Conservation (phyloP, 805 yeast genomes). For the Teunomyces atbi region DNA sequence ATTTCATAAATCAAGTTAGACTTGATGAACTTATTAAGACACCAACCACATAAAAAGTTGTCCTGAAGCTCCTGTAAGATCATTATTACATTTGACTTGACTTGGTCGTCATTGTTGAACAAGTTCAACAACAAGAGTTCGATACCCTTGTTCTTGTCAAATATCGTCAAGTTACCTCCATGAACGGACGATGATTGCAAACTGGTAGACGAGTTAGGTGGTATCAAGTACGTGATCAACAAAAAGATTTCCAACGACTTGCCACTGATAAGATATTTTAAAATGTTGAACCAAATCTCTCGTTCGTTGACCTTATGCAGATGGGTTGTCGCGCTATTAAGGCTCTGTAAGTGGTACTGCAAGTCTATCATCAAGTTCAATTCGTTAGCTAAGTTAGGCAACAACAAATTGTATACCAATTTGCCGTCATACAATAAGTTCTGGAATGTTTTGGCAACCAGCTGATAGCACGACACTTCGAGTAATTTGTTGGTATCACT, state of each 20-base stretch:
- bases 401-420: conserved; percentile 30
- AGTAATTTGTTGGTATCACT: conserved; percentile 40
- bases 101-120: conserved; percentile 40
- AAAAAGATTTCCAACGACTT: conserved; percentile 39
- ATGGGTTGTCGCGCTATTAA: conserved; percentile 21
- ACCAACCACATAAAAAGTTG: conserved; percentile 46
- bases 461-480: conserved; percentile 42
- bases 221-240: conserved; percentile 39
- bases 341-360: conserved; percentile 40
- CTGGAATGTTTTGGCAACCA: conserved; percentile 35
- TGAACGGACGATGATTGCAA: conserved; percentile 36
- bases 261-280: conserved; percentile 42
- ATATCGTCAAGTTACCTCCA: conserved; percentile 40
- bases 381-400: conserved; percentile 40
- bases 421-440: conserved; percentile 28
- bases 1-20: conserved; percentile 39
- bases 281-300: conserved; percentile 42
- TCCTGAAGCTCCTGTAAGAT: conserved; percentile 44
- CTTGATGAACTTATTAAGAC: conserved; percentile 34
- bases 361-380: conserved; percentile 42
- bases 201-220: conserved; percentile 39
- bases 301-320: conserved; percentile 23
- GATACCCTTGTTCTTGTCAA: conserved; percentile 45
- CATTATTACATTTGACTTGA: conserved; percentile 40
- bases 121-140: conserved; percentile 41